Evolutionary conservation across 768 basidiomycete genomes (phyloP).

Genomic region (Lentinula detonsa): DNA sequence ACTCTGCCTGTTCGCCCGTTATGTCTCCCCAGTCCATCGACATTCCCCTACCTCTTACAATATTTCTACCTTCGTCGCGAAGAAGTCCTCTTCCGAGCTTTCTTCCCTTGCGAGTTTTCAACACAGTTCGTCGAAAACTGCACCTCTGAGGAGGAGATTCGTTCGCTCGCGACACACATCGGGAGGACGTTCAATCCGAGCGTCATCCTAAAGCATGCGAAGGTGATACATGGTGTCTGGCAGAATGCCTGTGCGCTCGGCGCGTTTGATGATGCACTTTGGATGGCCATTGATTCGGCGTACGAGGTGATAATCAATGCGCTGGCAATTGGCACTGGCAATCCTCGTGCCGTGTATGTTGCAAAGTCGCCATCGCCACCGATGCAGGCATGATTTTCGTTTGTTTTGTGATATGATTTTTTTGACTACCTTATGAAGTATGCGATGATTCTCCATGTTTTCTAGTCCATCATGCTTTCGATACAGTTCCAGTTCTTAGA

Average conservation of each 20-base stretch:
- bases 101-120: slow-evolving; percentile 46
- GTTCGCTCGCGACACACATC: slow-evolving; percentile 25
- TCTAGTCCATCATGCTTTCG: not conserved
- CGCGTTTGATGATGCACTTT: slow-evolving; percentile 56
- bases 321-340: slow-evolving; percentile 44
- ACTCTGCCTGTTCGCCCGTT: slow-evolving; percentile 59
- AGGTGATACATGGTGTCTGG: slow-evolving; percentile 62
- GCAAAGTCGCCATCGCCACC: not conserved
- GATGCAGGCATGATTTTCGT: not conserved
- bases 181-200: slow-evolving; percentile 35
- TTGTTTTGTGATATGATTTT: not conserved
- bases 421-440: not conserved
- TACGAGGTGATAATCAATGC: slow-evolving; percentile 67
- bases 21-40: slow-evolving; percentile 53
- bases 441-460: not conserved
- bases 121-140: slow-evolving; percentile 30
- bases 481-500: not conserved
- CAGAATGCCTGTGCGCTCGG: slow-evolving; percentile 68
- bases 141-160: slow-evolving; percentile 9
- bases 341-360: slow-evolving; percentile 12
- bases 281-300: slow-evolving; percentile 59
- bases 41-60: slow-evolving; percentile 51
- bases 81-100: slow-evolving; percentile 45
- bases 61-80: slow-evolving; percentile 65
- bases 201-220: slow-evolving; percentile 42